These are phyloP conservation scores for Lactarius hatsudake DNA, from an alignment of 768 basidiomycete genomes.

Conservation along the genomic window DNA sequence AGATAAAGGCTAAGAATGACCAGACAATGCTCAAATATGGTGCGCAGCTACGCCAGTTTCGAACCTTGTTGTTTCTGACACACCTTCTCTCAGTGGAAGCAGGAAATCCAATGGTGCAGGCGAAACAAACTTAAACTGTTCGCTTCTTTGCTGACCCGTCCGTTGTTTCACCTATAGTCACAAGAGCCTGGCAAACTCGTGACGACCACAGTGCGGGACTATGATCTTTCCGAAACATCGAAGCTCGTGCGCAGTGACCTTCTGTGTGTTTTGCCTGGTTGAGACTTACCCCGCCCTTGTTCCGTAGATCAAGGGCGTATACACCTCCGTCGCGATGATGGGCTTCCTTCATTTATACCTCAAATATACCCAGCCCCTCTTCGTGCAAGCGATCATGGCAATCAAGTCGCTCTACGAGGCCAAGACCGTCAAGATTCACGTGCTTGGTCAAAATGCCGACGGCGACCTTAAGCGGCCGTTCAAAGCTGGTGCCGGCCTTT, in stretches of 20 bases:
- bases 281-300: slow-evolving; percentile 27
- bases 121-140: background rate
- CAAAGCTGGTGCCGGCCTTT: slow-evolving; percentile 64
- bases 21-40: slow-evolving; percentile 95
- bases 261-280: slow-evolving; percentile 27
- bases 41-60: slow-evolving; percentile 36
- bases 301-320: slow-evolving; percentile 58
- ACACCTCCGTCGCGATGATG: slow-evolving; percentile 84
- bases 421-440: slow-evolving; percentile 77
- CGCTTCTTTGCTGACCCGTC: background rate
- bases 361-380: slow-evolving; percentile 94
- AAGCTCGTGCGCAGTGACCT: slow-evolving; percentile 60
- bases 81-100: slow-evolving; percentile 63
- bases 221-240: slow-evolving; percentile 85
- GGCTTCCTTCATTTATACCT: slow-evolving; percentile 90
- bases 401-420: slow-evolving; percentile 87
- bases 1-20: slow-evolving; percentile 97
- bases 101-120: slow-evolving; percentile 62
- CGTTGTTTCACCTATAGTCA: slow-evolving; percentile 39
- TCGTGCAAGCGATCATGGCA: slow-evolving; percentile 95
- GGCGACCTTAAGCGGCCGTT: slow-evolving; percentile 92
- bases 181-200: slow-evolving; percentile 68
- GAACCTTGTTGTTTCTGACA: slow-evolving; percentile 1
- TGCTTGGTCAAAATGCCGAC: slow-evolving; percentile 73
- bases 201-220: slow-evolving; percentile 91